Percentiles rank a stretch among this genome's conserved stretches.
Evolutionary conservation across 2,329 filamentous ascomycete genomes (phyloP).

Genomic region (Trichoderma breve): DNA sequence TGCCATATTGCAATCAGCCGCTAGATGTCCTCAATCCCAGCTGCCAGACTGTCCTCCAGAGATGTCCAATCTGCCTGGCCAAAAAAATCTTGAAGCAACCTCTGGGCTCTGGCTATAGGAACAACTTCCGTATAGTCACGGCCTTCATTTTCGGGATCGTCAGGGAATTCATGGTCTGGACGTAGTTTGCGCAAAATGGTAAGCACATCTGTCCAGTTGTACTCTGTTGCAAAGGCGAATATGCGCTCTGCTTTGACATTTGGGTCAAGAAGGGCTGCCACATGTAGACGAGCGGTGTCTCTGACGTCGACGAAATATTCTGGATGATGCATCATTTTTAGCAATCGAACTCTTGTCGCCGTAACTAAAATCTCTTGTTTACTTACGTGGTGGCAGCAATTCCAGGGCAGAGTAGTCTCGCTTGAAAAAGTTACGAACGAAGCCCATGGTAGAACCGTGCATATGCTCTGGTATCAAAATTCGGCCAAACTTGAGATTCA

Average conservation of each 20-base stretch:
- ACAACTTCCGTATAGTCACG: not conserved
- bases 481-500: not conserved
- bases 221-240: conserved; percentile 25
- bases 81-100: not conserved
- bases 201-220: conserved; percentile 22
- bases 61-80: not conserved
- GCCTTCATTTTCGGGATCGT: not conserved
- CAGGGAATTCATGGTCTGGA: not conserved
- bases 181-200: not conserved
- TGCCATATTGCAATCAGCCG: not conserved
- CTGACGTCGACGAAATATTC: conserved; percentile 25
- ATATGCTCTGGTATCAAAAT: not conserved
- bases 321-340: not conserved
- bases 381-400: not conserved
- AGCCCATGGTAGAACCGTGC: not conserved
- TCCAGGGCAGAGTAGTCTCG: not conserved
- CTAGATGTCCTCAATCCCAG: not conserved
- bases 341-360: not conserved
- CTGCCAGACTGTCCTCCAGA: not conserved
- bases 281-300: conserved; percentile 29
- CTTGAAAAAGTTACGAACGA: not conserved
- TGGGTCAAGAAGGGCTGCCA: conserved; percentile 27
- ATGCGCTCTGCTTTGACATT: conserved; percentile 27
- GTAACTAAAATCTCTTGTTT: not conserved
- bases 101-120: not conserved